Evolutionary conservation across 1,284 basidiomycete species (phyloP), one percentile per base, ranked within the genome.

Genomic region (Rhodofomes roseus): DNA sequence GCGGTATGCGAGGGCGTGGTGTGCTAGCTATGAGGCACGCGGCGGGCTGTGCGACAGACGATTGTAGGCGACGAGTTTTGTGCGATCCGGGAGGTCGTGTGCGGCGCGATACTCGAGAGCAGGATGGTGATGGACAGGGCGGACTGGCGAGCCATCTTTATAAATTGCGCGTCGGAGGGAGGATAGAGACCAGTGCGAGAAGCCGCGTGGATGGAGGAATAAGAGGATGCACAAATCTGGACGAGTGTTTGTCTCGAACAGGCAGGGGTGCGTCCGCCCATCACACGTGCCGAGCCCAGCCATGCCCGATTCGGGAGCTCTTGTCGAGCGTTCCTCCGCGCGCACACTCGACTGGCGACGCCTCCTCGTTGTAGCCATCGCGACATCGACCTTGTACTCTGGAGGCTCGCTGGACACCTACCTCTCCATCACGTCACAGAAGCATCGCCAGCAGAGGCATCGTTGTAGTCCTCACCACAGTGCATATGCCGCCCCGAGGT

Each of bases 221-320:
- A 73, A 73, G 71, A 69, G 67, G 66, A 71, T 56, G 58, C 55
- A 68, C 70, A 59, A 52, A 68, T 68, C 61, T 44, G 71, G 71
- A 61, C 39, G 57, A 50, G 68, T 60, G 70, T 67, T 73, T 73
- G 69, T 73, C 55, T 58, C 62, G 39, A 23, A 62, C 61, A 16
- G 60, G 67, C 57, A 60, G 59, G 50, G 40, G 58, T 43, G 37
- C 41, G 50, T 48, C 25, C 56, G 23, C 39, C 22, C 27, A 58
- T 54, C 43, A 53, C 44, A 55, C 55, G 53, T 59, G 54, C 55
- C 46, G 44, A 20, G 18, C 34, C 56, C 29, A 34, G 44, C 60
- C 58, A 54, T 46, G n/a, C 65, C 65, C 50, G 48, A 62, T 60
- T 39, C 51, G 61, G 66, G 29, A 50, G 58, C 57, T 60, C 58